Percentiles rank a stretch among this genome's conserved stretches.
phyloP scores from a whole-genome alignment of 306 rosid genomes.

The Quercus agrifolia region DNA sequence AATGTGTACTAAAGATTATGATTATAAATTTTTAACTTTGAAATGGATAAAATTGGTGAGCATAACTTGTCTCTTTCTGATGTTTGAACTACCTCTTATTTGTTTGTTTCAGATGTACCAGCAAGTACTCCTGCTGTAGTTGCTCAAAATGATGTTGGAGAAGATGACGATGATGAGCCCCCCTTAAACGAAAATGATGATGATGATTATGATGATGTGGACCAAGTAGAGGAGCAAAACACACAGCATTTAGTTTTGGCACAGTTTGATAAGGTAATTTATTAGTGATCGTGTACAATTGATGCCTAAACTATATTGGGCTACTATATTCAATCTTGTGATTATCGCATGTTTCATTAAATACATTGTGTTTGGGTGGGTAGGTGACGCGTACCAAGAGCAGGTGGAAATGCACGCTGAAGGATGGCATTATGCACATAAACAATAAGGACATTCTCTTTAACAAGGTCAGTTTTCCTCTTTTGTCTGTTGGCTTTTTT shows the following conservation, averaged over 20 bases:
- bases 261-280: constrained; percentile 87
- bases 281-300: neutral
- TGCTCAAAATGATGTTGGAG: constrained; percentile 41
- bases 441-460: constrained; percentile 93
- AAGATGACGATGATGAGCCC: constrained; percentile 85
- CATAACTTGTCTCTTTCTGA: neutral
- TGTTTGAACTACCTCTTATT: neutral
- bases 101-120: constrained; percentile 49
- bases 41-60: constrained; percentile 2
- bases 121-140: constrained; percentile 77
- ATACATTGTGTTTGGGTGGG: constrained; percentile 4
- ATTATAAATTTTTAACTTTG: neutral
- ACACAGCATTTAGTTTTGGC: constrained; percentile 93
- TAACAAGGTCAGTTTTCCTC: constrained; percentile 61
- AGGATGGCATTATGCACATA: constrained; percentile 98
- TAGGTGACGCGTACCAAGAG: constrained; percentile 99
- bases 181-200: constrained; percentile 94
- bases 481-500: constrained; percentile 7
- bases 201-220: constrained; percentile 92
- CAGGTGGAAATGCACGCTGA: constrained; percentile 94
- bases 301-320: neutral
- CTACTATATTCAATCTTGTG: neutral
- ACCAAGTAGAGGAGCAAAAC: constrained; percentile 79
- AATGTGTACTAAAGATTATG: constrained; percentile 15
- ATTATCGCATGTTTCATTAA: neutral